A percentile compares a stretch with the other conserved stretches of the same genome.
Conservation (phyloP, 202 grass and related monocot species). For the Zoysia matrella region DNA sequence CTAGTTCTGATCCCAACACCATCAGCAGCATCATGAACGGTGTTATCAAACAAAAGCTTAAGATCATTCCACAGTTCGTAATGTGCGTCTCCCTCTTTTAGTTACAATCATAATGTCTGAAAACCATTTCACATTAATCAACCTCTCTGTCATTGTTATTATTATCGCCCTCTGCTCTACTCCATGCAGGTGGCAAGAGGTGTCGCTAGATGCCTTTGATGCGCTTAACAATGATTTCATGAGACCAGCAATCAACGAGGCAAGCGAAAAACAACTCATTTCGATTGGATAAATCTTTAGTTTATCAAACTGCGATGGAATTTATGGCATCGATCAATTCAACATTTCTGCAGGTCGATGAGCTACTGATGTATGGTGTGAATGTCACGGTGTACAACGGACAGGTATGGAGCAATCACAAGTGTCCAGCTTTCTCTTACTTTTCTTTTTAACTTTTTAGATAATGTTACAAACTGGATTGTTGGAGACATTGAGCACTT, state of each 20-base stretch:
- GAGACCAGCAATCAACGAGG: conserved; percentile 1
- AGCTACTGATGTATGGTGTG: background rate
- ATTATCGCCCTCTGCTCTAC: no score
- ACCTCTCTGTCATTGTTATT: no score
- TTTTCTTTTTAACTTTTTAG: background rate
- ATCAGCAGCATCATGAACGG: conserved; percentile 40
- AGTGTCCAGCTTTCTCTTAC: background rate
- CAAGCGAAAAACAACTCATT: background rate
- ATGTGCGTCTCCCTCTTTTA: conserved; percentile 4
- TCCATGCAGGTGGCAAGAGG: background rate
- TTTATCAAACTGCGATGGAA: background rate
- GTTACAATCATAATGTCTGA: no score
- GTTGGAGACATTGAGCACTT: background rate
- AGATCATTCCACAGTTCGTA: conserved; percentile 55
- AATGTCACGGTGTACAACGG: conserved; percentile 17
- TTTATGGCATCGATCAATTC: background rate
- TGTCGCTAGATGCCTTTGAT: background rate
- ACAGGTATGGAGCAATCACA: background rate
- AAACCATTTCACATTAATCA: no score
- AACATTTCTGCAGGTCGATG: conserved; percentile 1
- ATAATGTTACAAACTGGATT: background rate
- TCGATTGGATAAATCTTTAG: background rate
- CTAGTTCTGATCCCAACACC: no score
- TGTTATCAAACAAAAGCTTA: conserved; percentile 52
- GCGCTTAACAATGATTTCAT: background rate